A percentile compares a stretch with the other conserved stretches of the same genome.
Conservation (phyloP, 176 grass and related monocot genomes). For the Neostapfia colusana region DNA sequence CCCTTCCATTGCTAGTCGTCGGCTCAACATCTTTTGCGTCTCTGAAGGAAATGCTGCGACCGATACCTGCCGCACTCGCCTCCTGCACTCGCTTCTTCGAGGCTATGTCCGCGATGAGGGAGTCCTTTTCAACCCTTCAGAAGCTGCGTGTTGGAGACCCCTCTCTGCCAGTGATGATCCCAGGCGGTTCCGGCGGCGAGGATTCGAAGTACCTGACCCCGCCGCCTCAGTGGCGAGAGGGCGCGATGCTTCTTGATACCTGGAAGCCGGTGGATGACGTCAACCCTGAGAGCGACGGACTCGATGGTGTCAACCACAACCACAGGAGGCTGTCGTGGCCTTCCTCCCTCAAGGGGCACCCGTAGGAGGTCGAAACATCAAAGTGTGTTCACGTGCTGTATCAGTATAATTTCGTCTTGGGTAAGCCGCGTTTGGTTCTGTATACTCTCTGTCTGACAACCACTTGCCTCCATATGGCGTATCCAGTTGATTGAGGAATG, state of each 20-base stretch:
- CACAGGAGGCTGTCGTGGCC: constrained; percentile 85
- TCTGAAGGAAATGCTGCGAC: constrained; percentile 92
- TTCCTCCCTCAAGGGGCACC: constrained; percentile 57
- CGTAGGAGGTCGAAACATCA: constrained; percentile 32
- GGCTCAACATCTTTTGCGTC: constrained; percentile 1
- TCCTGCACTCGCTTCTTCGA: constrained; percentile 98
- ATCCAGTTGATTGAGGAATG: not conserved
- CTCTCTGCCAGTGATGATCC: constrained; percentile 47
- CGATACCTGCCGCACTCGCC: constrained; percentile 87
- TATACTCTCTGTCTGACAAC: not conserved
- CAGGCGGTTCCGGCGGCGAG: no score
- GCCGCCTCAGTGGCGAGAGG: constrained; percentile 52
- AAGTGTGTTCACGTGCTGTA: not conserved
- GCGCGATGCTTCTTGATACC: constrained; percentile 39
- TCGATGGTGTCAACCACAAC: constrained; percentile 53
- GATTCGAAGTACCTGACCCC: constrained; percentile 66
- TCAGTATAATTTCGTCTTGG: not conserved
- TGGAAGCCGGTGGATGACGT: constrained; percentile 54
- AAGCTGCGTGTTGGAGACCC: constrained; percentile 60
- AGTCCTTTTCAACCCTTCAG: constrained; percentile 91
- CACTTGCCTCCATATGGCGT: not conserved
- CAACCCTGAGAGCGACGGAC: constrained; percentile 35
- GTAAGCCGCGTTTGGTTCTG: not conserved
- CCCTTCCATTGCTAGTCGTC: not conserved
- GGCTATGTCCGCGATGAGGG: constrained; percentile 99